phyloP scores from a whole-genome alignment of 495 filamentous ascomycete genomes.

The Trichoderma orchidacearum region DNA sequence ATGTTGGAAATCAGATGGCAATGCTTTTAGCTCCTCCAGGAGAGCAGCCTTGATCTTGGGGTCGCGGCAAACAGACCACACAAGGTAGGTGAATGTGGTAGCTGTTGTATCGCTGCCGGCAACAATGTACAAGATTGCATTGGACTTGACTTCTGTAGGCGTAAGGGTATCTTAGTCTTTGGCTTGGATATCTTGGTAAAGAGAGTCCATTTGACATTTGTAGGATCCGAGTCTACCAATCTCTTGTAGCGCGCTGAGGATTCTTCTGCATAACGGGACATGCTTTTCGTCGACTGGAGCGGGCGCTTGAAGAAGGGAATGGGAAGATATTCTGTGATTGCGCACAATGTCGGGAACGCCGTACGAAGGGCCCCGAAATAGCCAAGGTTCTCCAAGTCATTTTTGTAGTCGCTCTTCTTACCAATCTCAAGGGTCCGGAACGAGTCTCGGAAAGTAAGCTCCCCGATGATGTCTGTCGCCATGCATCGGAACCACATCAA shows the following conservation, averaged over 20 bases:
- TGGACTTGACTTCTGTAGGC: conserved; percentile 22
- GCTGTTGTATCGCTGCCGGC: conserved; percentile 40
- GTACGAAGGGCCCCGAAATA: neutral
- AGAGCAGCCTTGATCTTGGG: conserved; percentile 22
- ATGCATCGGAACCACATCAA: conserved; percentile 44
- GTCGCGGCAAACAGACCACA: conserved; percentile 20
- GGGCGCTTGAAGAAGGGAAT: neutral
- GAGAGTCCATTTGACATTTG: conserved; percentile 24
- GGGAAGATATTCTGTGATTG: neutral
- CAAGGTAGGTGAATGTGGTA: conserved; percentile 26
- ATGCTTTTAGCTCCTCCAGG: conserved; percentile 22
- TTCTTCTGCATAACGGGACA: conserved; percentile 21
- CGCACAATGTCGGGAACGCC: neutral
- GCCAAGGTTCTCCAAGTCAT: neutral
- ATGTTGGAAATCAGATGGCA: conserved; percentile 26
- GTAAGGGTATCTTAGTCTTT: conserved; percentile 20
- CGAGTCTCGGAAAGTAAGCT: conserved; percentile 40
- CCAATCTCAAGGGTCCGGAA: conserved; percentile 35
- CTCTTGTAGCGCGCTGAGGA: conserved; percentile 28
- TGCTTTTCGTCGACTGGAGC: neutral
- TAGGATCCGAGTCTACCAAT: conserved; percentile 22
- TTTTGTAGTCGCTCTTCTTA: neutral
- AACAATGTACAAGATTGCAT: conserved; percentile 31
- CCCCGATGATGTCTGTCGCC: conserved; percentile 39
- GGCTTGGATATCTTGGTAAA: conserved; percentile 31